These are phyloP conservation scores for Pseudonitzschia delicatissima DNA, from an alignment of 108 stramenopile species.

Conservation along the genomic window DNA sequence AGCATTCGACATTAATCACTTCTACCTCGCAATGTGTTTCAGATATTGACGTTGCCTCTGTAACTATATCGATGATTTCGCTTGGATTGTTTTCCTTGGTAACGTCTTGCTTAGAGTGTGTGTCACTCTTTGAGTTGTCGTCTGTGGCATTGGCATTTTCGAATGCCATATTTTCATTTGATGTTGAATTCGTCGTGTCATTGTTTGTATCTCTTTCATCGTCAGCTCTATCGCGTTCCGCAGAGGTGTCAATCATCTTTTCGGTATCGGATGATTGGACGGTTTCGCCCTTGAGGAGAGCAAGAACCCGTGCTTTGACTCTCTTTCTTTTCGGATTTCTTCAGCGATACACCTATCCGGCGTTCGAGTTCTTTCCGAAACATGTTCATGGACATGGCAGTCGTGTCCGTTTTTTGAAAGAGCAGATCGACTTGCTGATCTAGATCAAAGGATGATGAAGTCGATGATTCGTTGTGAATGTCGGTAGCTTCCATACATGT, in stretches of 20 bases:
- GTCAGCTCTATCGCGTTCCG: too few relatives aligned
- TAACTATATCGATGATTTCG: too few relatives aligned
- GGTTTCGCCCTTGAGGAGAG: conserved; percentile 32
- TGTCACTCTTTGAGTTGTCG: not conserved
- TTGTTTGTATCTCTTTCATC: not conserved
- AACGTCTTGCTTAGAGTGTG: too few relatives aligned
- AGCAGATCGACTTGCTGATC: conserved; percentile 30
- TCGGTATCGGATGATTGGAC: not conserved
- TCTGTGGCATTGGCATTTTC: not conserved
- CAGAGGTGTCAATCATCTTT: too few relatives aligned
- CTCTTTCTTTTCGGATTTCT: conserved; percentile 29
- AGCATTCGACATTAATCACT: too few relatives aligned
- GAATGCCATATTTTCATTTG: not conserved
- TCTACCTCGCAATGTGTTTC: too few relatives aligned
- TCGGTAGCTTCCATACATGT: not conserved
- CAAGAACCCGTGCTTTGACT: conserved; percentile 35
- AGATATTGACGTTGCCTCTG: too few relatives aligned
- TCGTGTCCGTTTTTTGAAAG: conserved; percentile 30
- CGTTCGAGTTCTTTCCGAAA: conserved; percentile 23
- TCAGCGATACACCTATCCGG: conserved; percentile 26
- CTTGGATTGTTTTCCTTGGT: too few relatives aligned
- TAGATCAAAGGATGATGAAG: not conserved
- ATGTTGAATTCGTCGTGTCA: not conserved
- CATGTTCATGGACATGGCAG: conserved; percentile 38
- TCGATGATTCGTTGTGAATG: not conserved